phyloP scores from a whole-genome alignment of 2,329 filamentous ascomycete species.

The Corinectria fuckeliana region DNA sequence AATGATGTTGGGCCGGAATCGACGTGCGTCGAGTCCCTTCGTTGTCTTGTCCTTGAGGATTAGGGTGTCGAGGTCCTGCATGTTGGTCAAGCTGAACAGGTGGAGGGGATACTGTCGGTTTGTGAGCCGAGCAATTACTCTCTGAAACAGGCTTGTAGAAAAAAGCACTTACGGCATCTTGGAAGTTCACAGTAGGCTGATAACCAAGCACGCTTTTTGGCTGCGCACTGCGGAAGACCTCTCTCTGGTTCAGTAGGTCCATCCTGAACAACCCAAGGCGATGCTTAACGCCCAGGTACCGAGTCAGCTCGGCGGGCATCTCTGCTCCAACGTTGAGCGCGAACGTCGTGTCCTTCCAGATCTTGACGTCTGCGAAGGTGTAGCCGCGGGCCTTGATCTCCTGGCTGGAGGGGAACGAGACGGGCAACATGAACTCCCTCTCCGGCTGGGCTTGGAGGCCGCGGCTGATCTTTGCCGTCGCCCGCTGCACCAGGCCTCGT shows the following conservation, averaged over 20 bases:
- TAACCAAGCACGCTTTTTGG: constrained; percentile 64
- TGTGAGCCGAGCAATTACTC: constrained; percentile 3
- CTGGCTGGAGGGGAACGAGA: constrained; percentile 63
- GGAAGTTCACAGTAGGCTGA: constrained; percentile 70
- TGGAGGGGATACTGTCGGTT: constrained; percentile 70
- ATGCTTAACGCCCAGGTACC: constrained; percentile 71
- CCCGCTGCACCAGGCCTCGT: constrained; percentile 52
- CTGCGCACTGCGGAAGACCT: constrained; percentile 68
- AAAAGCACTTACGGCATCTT: constrained; percentile 66
- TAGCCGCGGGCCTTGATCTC: constrained; percentile 68
- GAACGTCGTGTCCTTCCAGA: constrained; percentile 66
- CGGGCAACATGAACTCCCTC: constrained; percentile 70
- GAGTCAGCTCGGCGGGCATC: constrained; percentile 66
- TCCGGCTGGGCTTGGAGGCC: constrained; percentile 60
- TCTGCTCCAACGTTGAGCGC: constrained; percentile 66
- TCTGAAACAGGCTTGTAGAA: neutral
- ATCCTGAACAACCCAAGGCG: constrained; percentile 73
- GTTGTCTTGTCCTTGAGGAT: constrained; percentile 58
- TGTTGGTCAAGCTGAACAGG: constrained; percentile 68
- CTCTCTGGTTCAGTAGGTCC: constrained; percentile 61
- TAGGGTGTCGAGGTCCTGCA: constrained; percentile 64
- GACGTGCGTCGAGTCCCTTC: constrained; percentile 62
- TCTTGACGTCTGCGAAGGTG: constrained; percentile 63
- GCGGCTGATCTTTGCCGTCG: constrained; percentile 58
- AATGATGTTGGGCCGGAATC: constrained; percentile 77